Conservation (phyloP, 345 rosid species). For the Microthlaspi erraticum region DNA sequence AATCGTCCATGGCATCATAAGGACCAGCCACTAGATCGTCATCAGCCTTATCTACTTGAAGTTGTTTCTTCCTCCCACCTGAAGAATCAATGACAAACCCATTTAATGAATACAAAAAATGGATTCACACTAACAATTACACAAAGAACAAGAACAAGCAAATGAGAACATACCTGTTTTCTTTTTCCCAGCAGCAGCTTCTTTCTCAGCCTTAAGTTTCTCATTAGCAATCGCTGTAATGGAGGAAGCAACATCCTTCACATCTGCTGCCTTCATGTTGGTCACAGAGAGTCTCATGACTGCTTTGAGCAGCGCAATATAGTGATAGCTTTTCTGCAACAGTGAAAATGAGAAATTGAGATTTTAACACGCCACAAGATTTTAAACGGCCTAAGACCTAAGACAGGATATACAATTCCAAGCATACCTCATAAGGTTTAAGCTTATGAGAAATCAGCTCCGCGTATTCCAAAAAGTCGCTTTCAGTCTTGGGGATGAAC, state of each 20-base stretch:
- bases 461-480: slow-evolving; percentile 89
- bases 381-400: background rate
- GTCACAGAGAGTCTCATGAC: slow-evolving; percentile 82
- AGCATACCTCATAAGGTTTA: slow-evolving; percentile 73
- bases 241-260: slow-evolving; percentile 88
- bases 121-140: background rate
- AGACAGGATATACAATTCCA: slow-evolving; percentile 7
- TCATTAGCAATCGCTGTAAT: slow-evolving; percentile 91
- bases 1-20: slow-evolving; percentile 72
- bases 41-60: slow-evolving; percentile 72
- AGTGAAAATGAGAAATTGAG: slow-evolving; percentile 11
- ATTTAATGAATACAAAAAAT: background rate
- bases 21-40: slow-evolving; percentile 64
- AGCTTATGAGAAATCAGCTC: slow-evolving; percentile 82
- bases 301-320: slow-evolving; percentile 75
- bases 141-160: background rate
- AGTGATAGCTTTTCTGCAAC: slow-evolving; percentile 92
- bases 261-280: slow-evolving; percentile 85
- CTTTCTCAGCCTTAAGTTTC: slow-evolving; percentile 92
- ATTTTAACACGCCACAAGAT: background rate
- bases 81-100: slow-evolving; percentile 40
- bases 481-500: slow-evolving; percentile 94
- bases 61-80: slow-evolving; percentile 84
- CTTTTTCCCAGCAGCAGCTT: slow-evolving; percentile 81
- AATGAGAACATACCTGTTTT: slow-evolving; percentile 63